Conservation (phyloP, 2,329 filamentous ascomycete genomes). For the Colletotrichum karsti region DNA sequence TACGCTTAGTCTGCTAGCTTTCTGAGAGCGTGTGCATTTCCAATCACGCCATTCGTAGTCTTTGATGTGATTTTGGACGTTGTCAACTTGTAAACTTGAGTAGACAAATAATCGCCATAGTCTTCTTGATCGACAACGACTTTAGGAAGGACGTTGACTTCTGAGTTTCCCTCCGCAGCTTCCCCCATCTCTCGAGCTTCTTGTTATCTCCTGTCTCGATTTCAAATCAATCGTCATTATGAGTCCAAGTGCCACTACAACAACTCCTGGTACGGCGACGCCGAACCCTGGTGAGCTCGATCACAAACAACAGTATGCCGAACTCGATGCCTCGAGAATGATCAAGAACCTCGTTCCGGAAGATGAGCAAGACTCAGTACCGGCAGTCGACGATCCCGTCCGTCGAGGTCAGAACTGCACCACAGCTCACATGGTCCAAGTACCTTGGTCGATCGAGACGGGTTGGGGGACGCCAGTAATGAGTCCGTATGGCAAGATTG, state of each 20-base stretch:
- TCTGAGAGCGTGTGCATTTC: background rate
- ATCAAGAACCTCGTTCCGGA: constrained; percentile 63
- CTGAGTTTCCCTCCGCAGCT: too few species aligned
- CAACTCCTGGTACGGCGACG: background rate
- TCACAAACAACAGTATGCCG: constrained; percentile 58
- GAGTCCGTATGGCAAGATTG: constrained; percentile 71
- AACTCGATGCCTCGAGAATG: constrained; percentile 69
- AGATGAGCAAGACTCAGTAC: background rate
- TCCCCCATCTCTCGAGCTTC: too few species aligned
- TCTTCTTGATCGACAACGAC: too few species aligned
- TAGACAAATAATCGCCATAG: too few species aligned
- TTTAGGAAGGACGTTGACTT: too few species aligned
- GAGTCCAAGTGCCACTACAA: background rate
- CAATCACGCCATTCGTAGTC: too few species aligned
- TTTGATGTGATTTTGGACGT: too few species aligned
- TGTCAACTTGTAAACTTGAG: too few species aligned
- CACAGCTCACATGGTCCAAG: constrained; percentile 74
- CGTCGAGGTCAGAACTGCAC: constrained; percentile 2
- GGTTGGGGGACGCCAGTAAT: constrained; percentile 75
- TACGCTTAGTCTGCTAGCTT: background rate
- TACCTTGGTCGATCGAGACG: constrained; percentile 63
- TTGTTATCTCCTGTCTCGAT: too few species aligned
- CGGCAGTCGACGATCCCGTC: background rate
- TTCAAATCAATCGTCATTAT: background rate
- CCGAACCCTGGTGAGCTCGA: background rate